Base-by-base conservation (phyloP, 106 monocot species). In the Dendrobium chrysotoxum region DNA sequence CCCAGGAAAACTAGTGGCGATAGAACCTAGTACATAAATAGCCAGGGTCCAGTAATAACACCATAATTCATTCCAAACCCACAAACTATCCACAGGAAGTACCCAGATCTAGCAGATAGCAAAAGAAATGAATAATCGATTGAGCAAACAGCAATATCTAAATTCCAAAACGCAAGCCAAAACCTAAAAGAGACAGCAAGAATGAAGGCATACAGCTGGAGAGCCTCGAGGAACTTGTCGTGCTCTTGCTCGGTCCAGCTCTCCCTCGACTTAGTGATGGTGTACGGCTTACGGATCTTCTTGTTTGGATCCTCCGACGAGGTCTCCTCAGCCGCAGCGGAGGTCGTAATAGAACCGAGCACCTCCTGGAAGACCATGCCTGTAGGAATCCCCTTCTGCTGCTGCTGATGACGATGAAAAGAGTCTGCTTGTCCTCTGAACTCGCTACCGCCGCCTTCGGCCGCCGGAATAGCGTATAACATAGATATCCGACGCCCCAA, bases 211-310 rank as follows among this genome's bases (percentile, higher is more conserved):
- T 79, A 90, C 90, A 90, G 90, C 79, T 87, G 90, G 21, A 90
- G 87, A 11, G 87, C 85, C 78, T 90, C 90, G 23, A 90, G 81
- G 80, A 90, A 90, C 53, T 85, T 87, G 80, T 90, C 90, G 78
- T 90, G 90, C 75, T 90, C 90, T 78, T 87, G 90, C 79, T 90
- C 90, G 12, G 90, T 87, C 90, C 90, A 90, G 90, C 87, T 90
- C 85, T 90, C 90, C 72, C 90, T 75, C 28, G 90, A 90, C 79
- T 90, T 87, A 54, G 90, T 90, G 31, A 90, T 87, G 74, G 87
- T 87, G 53, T 87, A 87, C 0, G 87, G 87, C 79, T 87, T 87
- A 50, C 87, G 30, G 58, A 85, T 85, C 87, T 87, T 87, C 90
- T 87, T 90, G 81, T 70, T 83, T 8, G 50, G 72, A 58, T 90